These are phyloP conservation scores for Russula compacta DNA, from an alignment of 768 basidiomycete species.

Conservation along the genomic window DNA sequence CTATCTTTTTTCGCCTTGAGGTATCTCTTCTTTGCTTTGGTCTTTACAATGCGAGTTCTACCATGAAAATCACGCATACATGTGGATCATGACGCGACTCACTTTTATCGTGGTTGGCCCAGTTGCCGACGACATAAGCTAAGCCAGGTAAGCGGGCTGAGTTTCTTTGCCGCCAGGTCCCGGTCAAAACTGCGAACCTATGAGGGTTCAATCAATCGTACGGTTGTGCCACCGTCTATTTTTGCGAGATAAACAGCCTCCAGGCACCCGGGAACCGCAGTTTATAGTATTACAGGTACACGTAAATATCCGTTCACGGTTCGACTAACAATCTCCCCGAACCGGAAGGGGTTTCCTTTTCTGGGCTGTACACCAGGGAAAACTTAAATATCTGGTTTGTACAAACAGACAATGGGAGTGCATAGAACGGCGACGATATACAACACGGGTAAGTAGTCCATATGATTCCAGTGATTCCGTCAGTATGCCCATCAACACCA, in stretches of 20 bases:
- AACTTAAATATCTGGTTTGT: not conserved
- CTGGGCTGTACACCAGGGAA: not conserved
- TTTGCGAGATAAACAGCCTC: not conserved
- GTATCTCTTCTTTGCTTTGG: slow-evolving; percentile 65
- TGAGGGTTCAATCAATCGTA: not conserved
- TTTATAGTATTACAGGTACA: not conserved
- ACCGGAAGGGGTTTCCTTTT: not conserved
- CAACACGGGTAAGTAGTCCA: slow-evolving; percentile 2
- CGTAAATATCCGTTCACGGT: not conserved
- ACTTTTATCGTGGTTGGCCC: slow-evolving; percentile 18
- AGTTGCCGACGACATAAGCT: slow-evolving; percentile 1
- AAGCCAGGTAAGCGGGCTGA: not conserved
- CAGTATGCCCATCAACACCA: not conserved
- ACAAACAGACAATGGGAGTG: not conserved
- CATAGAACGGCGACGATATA: slow-evolving; percentile 4
- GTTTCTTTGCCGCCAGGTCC: slow-evolving; percentile 3
- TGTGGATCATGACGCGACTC: not conserved
- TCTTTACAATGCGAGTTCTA: slow-evolving; percentile 32
- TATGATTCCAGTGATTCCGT: slow-evolving; percentile 7
- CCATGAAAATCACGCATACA: not conserved
- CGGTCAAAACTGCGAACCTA: slow-evolving; percentile 8
- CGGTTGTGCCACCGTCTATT: slow-evolving; percentile 1
- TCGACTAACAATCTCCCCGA: not conserved
- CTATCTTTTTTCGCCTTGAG: slow-evolving; percentile 63
- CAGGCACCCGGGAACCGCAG: slow-evolving; percentile 2